Evolutionary conservation across 345 rosid species (phyloP), one percentile per base, ranked within the genome.

Genomic region (Lepidium didymum): DNA sequence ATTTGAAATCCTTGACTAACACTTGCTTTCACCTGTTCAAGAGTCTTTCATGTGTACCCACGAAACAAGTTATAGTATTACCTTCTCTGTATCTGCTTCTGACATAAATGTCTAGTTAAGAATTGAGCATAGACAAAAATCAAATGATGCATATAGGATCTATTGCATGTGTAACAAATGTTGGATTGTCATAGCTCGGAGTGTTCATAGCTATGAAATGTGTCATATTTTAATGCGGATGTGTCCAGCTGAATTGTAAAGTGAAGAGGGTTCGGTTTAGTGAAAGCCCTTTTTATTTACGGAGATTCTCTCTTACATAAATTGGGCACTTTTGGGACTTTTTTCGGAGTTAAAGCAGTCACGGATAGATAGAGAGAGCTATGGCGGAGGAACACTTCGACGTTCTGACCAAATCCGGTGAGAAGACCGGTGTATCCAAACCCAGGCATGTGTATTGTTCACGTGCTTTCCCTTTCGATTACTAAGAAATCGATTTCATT

Each of bases 341-440:
- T 12, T n/a, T 42, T 33, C 19, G 16, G 31, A 27, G 1, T 50
- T 51, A 4, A 51, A 52, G 7, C 34, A 69, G 13, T 18, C 36
- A 60, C 49, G 37, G 43, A 33, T 37, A 63, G 19, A 53, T 7
- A 64, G 1, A 38, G 25, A 59, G 36, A 27, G 68, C 23, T 16
- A 74, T 75, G 78, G 74, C 59, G 60, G 86, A 78, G 74, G 98
- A 92, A 69, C 64, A 75, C 75, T 58, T 92, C 50, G 98, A 89
- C 63, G 92, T 92, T 63, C 86, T 89, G 60, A 86, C 82, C 3
- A 76, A 76, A 64, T 72, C 88, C 56, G 91, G 93, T 23, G 46
- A 81, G 21, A 87, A 82, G 62, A 88, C 90, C 31, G 96, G 98
- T 65, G 49, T 78, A 29, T 59, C 88, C 64, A 90, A 90, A 69